Evolutionary conservation across 306 rosid genomes (phyloP).

Genomic region (Cicer chorassanicum): DNA sequence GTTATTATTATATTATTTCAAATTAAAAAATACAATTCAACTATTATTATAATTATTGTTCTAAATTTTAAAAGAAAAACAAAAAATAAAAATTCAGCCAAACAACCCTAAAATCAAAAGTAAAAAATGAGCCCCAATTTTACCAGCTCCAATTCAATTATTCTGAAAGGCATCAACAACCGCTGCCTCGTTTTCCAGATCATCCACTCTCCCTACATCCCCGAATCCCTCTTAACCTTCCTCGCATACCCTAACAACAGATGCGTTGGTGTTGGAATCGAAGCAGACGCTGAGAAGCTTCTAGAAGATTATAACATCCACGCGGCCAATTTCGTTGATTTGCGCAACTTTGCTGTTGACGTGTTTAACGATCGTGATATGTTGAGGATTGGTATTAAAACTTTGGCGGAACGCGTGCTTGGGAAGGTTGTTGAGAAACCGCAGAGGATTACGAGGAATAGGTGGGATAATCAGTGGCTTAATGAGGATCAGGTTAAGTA

Average conservation of each 20-base stretch:
- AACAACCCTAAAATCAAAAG: too few species aligned
- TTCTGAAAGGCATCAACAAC: constrained; percentile 10
- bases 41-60: too few species aligned
- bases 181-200: constrained; percentile 46
- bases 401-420: neutral
- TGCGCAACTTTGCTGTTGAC: constrained; percentile 32
- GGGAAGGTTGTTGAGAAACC: constrained; percentile 41
- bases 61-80: too few species aligned
- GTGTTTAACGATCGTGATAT: neutral
- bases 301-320: neutral
- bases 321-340: constrained; percentile 7
- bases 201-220: constrained; percentile 29
- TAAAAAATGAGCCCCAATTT: too few species aligned
- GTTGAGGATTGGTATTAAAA: neutral
- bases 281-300: constrained; percentile 34
- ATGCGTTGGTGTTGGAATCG: constrained; percentile 42
- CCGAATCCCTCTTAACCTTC: constrained; percentile 5
- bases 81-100: too few species aligned
- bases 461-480: constrained; percentile 43
- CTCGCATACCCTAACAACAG: neutral
- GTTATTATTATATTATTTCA: too few species aligned
- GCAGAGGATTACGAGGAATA: neutral
- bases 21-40: too few species aligned
- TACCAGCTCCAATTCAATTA: too few species aligned
- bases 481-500: constrained; percentile 35